Conservation (phyloP, 257 asterid genomes). For the Solanum chilense region DNA sequence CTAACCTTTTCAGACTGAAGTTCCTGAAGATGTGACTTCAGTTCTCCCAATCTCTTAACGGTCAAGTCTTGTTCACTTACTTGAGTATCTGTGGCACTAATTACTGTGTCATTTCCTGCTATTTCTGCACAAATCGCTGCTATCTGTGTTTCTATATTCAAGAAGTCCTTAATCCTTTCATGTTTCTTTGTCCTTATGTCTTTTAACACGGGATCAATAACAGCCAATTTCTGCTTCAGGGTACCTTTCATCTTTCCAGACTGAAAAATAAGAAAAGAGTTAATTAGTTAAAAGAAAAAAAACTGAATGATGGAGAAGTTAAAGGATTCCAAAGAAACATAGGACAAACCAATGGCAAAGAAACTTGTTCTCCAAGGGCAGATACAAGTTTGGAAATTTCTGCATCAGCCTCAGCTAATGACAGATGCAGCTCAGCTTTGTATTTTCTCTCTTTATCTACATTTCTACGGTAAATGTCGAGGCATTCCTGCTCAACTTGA, state of each 20-base stretch:
- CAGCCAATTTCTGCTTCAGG: conserved; percentile 47
- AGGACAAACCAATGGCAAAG: conserved; percentile 36
- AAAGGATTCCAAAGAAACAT: neutral
- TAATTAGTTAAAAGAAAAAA: neutral
- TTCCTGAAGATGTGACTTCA: conserved; percentile 53
- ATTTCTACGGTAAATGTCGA: conserved; percentile 53
- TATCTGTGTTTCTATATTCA: conserved; percentile 41
- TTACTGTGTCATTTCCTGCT: conserved; percentile 40
- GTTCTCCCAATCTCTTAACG: conserved; percentile 40
- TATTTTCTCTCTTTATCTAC: conserved; percentile 52
- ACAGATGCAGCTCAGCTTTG: conserved; percentile 50
- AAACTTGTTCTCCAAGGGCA: conserved; percentile 54
- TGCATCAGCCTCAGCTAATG: conserved; percentile 50
- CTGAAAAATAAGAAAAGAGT: conserved; percentile 4
- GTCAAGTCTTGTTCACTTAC: conserved; percentile 62
- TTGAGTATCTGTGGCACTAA: conserved; percentile 20
- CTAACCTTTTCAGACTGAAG: conserved; percentile 64
- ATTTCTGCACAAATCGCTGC: conserved; percentile 56
- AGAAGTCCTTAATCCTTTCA: conserved; percentile 49
- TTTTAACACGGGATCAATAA: conserved; percentile 44
- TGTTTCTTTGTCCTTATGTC: conserved; percentile 41
- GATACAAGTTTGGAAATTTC: conserved; percentile 50
- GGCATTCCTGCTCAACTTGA: conserved; percentile 81
- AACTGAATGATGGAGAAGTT: neutral
- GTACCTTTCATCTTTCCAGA: conserved; percentile 31